phyloP scores from a whole-genome alignment of 1,284 basidiomycete genomes.

The Cystobasidium sp. region DNA sequence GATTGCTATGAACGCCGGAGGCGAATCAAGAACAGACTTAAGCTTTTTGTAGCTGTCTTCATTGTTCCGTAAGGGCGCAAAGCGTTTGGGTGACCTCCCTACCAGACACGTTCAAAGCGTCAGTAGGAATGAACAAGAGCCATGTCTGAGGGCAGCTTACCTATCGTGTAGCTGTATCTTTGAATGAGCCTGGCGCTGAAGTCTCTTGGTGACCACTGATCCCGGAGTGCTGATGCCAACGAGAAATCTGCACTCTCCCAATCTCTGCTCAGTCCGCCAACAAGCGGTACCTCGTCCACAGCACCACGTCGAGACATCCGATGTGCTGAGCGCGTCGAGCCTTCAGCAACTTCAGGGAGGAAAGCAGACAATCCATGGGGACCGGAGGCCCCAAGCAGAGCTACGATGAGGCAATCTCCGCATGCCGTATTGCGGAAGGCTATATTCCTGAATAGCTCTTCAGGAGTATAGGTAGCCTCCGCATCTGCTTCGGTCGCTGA shows the following conservation, averaged over 20 bases:
- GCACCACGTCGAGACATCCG: not conserved
- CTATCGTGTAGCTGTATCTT: slow-evolving; percentile 22
- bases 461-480: not conserved
- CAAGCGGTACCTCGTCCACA: not conserved
- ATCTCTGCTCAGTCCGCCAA: slow-evolving; percentile 4
- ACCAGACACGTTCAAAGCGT: not conserved
- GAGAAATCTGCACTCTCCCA: slow-evolving; percentile 18
- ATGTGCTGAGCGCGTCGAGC: not conserved
- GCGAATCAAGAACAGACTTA: not conserved
- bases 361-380: not conserved
- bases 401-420: slow-evolving; percentile 7
- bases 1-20: slow-evolving; percentile 3
- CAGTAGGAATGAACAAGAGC: not conserved
- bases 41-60: not conserved
- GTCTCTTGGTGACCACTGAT: slow-evolving; percentile 15
- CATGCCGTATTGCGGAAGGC: not conserved
- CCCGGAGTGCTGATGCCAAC: not conserved
- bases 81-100: not conserved
- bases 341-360: not conserved
- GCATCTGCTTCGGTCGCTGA: not conserved
- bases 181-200: slow-evolving; percentile 25
- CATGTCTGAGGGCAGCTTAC: not conserved
- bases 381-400: not conserved
- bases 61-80: not conserved
- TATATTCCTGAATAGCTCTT: slow-evolving; percentile 27